Conservation (phyloP, 345 rosid species). For the Melaleuca alternifolia region DNA sequence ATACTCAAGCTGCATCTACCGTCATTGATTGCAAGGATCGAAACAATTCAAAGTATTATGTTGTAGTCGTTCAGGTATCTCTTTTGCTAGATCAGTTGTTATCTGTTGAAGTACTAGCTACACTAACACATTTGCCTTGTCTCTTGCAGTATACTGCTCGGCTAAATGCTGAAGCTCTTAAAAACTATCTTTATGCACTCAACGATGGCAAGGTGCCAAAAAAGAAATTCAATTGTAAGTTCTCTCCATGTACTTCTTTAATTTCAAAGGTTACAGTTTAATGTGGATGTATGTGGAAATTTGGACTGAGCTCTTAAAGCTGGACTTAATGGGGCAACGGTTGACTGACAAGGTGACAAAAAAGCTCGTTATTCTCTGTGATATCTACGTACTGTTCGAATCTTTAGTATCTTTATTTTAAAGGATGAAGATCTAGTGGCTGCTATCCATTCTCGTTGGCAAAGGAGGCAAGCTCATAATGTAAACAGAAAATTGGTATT, state of each 20-base stretch:
- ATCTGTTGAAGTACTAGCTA: not conserved
- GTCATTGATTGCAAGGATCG: constrained; percentile 63
- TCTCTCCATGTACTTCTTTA: not conserved
- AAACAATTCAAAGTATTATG: constrained; percentile 73
- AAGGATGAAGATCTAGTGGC: not conserved
- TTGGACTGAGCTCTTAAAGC: not conserved
- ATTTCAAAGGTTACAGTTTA: not conserved
- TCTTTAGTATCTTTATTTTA: not conserved
- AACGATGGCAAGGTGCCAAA: constrained; percentile 68
- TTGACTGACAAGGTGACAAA: not conserved
- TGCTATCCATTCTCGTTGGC: not conserved
- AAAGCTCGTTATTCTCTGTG: not conserved
- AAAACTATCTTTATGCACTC: constrained; percentile 48
- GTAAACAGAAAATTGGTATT: not conserved
- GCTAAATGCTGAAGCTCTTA: constrained; percentile 76
- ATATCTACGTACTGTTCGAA: not conserved
- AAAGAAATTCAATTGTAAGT: constrained; percentile 81
- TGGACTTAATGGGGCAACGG: not conserved
- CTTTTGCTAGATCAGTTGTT: not conserved
- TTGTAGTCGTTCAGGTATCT: constrained; percentile 77
- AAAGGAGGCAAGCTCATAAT: not conserved
- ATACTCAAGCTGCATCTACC: constrained; percentile 63
- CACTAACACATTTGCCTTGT: not conserved
- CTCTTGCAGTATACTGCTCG: constrained; percentile 63
- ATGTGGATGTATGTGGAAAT: not conserved